Evolutionary conservation across 2,329 filamentous ascomycete genomes (phyloP).

Genomic region (Talaromyces sp.): DNA sequence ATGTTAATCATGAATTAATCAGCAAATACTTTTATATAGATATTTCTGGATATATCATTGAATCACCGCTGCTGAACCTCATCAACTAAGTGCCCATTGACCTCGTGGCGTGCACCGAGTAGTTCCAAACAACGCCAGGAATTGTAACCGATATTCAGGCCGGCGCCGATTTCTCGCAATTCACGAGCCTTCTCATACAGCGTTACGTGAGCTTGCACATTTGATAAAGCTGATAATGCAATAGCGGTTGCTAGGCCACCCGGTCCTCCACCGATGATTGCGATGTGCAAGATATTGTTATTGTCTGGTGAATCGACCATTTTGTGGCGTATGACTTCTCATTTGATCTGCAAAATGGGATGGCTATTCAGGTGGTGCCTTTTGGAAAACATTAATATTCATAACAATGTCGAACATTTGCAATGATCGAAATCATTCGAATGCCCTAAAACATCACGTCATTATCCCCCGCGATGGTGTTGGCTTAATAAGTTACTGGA

Average conservation of each 20-base stretch:
- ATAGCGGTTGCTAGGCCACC: conserved; percentile 46
- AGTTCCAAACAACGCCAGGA: conserved; percentile 49
- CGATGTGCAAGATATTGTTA: conserved; percentile 25
- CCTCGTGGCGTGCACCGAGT: conserved; percentile 41
- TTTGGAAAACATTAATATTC: not conserved
- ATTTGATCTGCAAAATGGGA: not conserved
- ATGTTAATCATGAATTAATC: not conserved
- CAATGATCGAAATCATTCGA: too few species aligned
- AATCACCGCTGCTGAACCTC: conserved; percentile 32
- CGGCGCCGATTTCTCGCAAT: conserved; percentile 48
- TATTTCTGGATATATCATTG: too few species aligned
- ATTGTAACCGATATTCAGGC: conserved; percentile 47
- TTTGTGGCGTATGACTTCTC: too few species aligned
- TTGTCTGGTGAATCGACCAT: conserved; percentile 1
- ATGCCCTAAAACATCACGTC: conserved; percentile 4
- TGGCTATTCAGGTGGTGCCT: not conserved
- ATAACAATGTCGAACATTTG: not conserved
- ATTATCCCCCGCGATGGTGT: conserved; percentile 9
- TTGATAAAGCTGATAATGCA: conserved; percentile 41
- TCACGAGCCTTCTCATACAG: conserved; percentile 47
- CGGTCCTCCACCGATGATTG: conserved; percentile 41
- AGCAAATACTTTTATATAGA: not conserved
- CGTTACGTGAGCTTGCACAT: conserved; percentile 34
- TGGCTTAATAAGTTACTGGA: not conserved
- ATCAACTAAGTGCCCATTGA: conserved; percentile 36